phyloP scores from a whole-genome alignment of 2,329 filamentous ascomycete species.

The Colletotrichum gigasporum region DNA sequence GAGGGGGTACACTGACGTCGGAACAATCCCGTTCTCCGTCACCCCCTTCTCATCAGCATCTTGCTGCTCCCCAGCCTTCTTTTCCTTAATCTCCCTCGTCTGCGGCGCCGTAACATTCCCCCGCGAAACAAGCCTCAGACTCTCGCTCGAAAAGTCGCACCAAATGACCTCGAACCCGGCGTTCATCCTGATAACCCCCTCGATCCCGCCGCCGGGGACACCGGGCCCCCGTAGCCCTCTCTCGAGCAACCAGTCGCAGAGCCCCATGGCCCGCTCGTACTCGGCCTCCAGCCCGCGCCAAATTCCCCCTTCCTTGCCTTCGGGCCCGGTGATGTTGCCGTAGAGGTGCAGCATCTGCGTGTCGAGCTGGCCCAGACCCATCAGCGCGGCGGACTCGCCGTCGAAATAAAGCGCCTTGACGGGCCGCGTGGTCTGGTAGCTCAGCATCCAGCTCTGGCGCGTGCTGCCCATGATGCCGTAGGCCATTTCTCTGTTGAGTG shows the following conservation, averaged over 20 bases:
- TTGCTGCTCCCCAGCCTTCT: too few species aligned
- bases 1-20: slow-evolving; percentile 44
- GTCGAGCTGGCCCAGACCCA: slow-evolving; percentile 55
- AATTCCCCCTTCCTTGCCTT: slow-evolving; percentile 24
- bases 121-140: slow-evolving; percentile 51
- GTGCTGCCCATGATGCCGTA: slow-evolving; percentile 60
- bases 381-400: slow-evolving; percentile 58
- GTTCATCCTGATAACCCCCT: slow-evolving; percentile 61
- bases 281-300: slow-evolving; percentile 52
- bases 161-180: slow-evolving; percentile 62
- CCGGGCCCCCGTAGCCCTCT: slow-evolving; percentile 51
- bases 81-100: slow-evolving; percentile 33
- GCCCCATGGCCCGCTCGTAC: slow-evolving; percentile 55
- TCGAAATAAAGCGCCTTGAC: slow-evolving; percentile 59
- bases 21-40: slow-evolving; percentile 8
- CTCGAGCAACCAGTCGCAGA: slow-evolving; percentile 55
- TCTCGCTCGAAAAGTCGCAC: slow-evolving; percentile 58
- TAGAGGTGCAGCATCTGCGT: slow-evolving; percentile 60
- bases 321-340: slow-evolving; percentile 52
- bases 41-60: slow-evolving; percentile 5
- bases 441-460: slow-evolving; percentile 54
- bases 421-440: slow-evolving; percentile 55
- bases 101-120: slow-evolving; percentile 57
- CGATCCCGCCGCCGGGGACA: slow-evolving; percentile 54
- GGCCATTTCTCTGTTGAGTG: slow-evolving; percentile 53